Evolutionary conservation across 805 yeast species (phyloP).

Genomic region (Danielozyma ontarioensis): DNA sequence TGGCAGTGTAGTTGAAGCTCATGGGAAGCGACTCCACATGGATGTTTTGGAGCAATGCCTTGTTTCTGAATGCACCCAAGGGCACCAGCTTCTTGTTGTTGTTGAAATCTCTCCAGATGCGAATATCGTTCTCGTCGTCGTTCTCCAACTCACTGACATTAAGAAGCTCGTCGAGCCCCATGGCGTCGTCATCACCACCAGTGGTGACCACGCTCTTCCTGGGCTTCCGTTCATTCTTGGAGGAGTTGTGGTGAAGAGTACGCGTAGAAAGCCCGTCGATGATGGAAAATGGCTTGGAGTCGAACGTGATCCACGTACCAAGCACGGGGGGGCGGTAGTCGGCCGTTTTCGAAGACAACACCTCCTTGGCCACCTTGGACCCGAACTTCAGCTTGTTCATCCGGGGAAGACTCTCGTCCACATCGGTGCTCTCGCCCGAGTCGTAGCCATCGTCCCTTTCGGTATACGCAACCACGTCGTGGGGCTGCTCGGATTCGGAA

Average conservation of each 20-base stretch:
- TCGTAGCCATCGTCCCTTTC: conserved; percentile 36
- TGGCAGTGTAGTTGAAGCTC: conserved; percentile 22
- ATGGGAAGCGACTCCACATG: conserved; percentile 16
- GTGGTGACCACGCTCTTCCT: conserved; percentile 16
- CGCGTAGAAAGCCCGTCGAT: conserved; percentile 93
- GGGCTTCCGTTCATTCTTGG: conserved; percentile 9
- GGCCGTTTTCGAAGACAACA: conserved; percentile 78
- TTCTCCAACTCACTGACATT: conserved; percentile 87
- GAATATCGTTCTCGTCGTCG: conserved; percentile 52
- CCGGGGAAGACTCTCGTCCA: conserved; percentile 76
- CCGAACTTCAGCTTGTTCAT: conserved; percentile 50
- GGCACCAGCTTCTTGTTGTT: conserved; percentile 55
- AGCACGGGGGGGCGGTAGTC: conserved; percentile 87
- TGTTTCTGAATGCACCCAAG: conserved; percentile 84
- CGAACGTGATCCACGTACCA: conserved; percentile 86
- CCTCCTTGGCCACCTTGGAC: conserved; percentile 84
- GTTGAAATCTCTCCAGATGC: conserved; percentile 43
- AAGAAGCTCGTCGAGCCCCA: conserved; percentile 70
- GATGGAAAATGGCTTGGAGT: conserved; percentile 81
- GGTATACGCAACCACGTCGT: conserved; percentile 11
- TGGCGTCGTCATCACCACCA: conserved; percentile 40
- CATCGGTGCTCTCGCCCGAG: conserved; percentile 92
- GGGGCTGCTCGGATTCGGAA: conserved; percentile 25
- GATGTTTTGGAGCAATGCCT: conserved; percentile 33
- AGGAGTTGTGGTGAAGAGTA: conserved; percentile 43